These are phyloP conservation scores for Lasiosphaeria miniovina DNA, from an alignment of 495 filamentous ascomycete genomes.

Conservation along the genomic window DNA sequence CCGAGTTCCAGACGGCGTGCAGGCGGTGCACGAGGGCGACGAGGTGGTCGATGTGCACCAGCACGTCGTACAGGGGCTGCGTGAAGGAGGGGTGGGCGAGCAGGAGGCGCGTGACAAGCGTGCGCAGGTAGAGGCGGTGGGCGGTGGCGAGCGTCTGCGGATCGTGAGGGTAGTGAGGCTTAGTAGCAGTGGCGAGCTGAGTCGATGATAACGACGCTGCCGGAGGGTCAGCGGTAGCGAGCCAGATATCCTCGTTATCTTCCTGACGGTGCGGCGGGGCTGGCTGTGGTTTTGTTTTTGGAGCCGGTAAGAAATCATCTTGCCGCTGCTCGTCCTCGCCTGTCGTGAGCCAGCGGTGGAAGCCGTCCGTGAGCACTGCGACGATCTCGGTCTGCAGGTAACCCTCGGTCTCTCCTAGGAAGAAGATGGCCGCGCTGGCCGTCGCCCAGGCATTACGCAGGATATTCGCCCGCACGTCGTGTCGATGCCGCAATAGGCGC, in stretches of 20 bases:
- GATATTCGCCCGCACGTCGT: conserved; percentile 54
- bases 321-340: conserved; percentile 24
- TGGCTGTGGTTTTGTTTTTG: neutral
- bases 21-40: conserved; percentile 70
- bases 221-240: conserved; percentile 57
- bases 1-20: conserved; percentile 65
- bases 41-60: conserved; percentile 71
- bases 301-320: conserved; percentile 12
- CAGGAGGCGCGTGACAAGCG: conserved; percentile 65
- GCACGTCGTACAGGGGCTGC: conserved; percentile 62
- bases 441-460: conserved; percentile 87
- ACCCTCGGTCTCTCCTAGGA: conserved; percentile 77
- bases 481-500: conserved; percentile 54
- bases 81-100: conserved; percentile 69
- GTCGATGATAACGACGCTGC: conserved; percentile 33
- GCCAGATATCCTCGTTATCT: conserved; percentile 23
- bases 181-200: neutral
- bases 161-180: conserved; percentile 49
- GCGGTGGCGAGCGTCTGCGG: conserved; percentile 79
- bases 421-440: conserved; percentile 75
- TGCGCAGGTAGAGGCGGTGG: conserved; percentile 69
- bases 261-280: neutral
- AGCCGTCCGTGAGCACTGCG: conserved; percentile 71
- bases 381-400: conserved; percentile 92
- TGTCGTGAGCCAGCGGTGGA: conserved; percentile 44